A percentile compares a stretch with the other conserved stretches of the same genome.
phyloP scores from a whole-genome alignment of 2,329 filamentous ascomycete species.

The Exophiala dermatitidis region DNA sequence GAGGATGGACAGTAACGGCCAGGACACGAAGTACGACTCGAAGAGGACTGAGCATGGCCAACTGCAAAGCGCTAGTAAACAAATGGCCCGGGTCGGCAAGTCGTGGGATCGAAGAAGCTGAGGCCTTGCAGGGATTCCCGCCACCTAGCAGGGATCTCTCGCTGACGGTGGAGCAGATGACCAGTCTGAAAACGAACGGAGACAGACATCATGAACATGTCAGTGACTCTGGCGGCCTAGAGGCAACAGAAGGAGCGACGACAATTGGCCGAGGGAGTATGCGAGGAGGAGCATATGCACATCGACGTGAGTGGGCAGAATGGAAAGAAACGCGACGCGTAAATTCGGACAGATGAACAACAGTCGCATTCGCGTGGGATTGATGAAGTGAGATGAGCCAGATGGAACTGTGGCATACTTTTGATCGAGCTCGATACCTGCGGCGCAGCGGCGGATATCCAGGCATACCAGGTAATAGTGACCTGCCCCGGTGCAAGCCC shows the following conservation, averaged over 20 bases:
- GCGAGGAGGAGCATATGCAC: background rate
- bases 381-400: too few species aligned
- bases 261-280: background rate
- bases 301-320: background rate
- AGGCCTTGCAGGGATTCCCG: slow-evolving; percentile 17
- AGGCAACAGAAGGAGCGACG: background rate
- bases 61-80: too few species aligned
- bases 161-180: slow-evolving; percentile 6
- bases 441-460: too few species aligned
- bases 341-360: too few species aligned
- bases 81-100: background rate
- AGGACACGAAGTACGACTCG: background rate
- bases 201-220: background rate
- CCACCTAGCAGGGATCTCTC: slow-evolving; percentile 8
- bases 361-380: too few species aligned
- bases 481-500: too few species aligned
- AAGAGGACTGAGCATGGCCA: background rate
- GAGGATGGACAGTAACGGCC: too few species aligned
- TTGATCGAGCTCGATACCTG: too few species aligned
- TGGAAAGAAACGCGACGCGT: background rate
- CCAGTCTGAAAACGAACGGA: background rate
- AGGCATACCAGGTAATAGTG: too few species aligned
- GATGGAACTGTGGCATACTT: too few species aligned
- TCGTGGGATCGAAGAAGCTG: background rate
- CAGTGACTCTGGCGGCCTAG: background rate